Base-by-base conservation (phyloP, 2,329 filamentous ascomycete species). In the Cladophialophora yegresii region DNA sequence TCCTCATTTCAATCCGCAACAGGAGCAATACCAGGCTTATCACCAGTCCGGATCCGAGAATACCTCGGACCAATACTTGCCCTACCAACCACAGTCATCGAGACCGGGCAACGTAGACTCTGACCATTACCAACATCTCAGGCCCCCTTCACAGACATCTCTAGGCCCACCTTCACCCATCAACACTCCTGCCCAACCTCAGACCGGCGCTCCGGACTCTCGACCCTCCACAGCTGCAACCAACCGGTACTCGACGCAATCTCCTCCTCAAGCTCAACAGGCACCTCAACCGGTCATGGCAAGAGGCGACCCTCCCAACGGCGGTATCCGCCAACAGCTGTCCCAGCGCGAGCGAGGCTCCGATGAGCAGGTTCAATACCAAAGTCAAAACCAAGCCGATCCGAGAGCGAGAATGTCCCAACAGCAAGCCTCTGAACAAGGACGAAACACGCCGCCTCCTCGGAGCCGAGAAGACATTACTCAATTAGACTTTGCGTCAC, bases 401-500 rank as follows among this genome's bases (percentile, higher is more conserved):
- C 63, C 72, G 40, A 63, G 70, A 57, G 56, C 67, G 26, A 70
- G 67, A 62, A 71, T 70, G 66, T 70, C 69, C 33, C 69, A 68
- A 54, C 69, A 68, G 56, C 61, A 64, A 43, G 55, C 55, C 20
- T 60, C 69, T 28, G 79, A 85, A 67, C 72, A 76, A 62, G 79
- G 81, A 12, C 78, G 80, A 61, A 80, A 74, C 64, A 83, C 81
- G 20, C 81, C 82, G 36, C 80, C 78, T 30, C 78, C 77, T 13
- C 70, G 76, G 70, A 74, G 70, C 63, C 73, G 77, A 56, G 74
- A 80, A 59, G 79, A 81, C 33, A 66, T 74, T 20, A 72, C 77
- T 67, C 73, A 77, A 58, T 66, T 81, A 70, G 77, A 84, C 72
- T 69, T 80, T 73, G 76, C 75, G 69, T 74, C 78, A 69, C 77